Percentiles rank a stretch among this genome's conserved stretches.
These are phyloP conservation scores for Puccinia horiana DNA, from an alignment of 1,284 basidiomycete species.

Conservation along the genomic window DNA sequence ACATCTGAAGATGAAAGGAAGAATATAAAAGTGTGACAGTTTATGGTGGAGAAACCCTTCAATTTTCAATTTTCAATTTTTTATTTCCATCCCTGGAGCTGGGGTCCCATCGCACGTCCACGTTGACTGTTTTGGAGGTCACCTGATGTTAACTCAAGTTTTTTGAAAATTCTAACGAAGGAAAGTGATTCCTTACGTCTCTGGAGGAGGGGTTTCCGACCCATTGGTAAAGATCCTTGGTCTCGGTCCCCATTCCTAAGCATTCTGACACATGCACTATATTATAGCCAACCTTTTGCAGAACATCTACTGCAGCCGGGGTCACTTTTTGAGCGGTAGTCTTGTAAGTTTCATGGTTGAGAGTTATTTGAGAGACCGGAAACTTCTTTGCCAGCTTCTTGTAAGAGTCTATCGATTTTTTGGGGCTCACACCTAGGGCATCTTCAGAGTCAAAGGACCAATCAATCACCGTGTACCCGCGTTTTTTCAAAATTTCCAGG, in stretches of 20 bases:
- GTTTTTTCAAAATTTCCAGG: slow-evolving; percentile 20
- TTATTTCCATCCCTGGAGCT: no score
- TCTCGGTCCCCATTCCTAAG: slow-evolving; percentile 17
- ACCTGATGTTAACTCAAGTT: not conserved
- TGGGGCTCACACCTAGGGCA: slow-evolving; percentile 11
- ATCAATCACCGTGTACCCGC: slow-evolving; percentile 40
- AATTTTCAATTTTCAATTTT: no score
- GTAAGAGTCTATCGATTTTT: slow-evolving; percentile 10
- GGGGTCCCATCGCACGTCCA: slow-evolving; percentile 44
- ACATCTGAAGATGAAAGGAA: not conserved
- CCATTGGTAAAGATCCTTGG: slow-evolving; percentile 29
- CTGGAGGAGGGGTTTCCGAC: slow-evolving; percentile 35
- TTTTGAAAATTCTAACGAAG: not conserved
- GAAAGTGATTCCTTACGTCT: slow-evolving; percentile 27
- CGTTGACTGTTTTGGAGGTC: slow-evolving; percentile 3
- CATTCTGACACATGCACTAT: slow-evolving; percentile 40
- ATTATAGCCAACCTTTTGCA: slow-evolving; percentile 40
- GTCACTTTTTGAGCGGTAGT: slow-evolving; percentile 25
- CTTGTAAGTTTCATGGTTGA: slow-evolving; percentile 38
- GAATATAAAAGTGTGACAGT: no score
- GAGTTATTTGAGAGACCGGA: slow-evolving; percentile 27
- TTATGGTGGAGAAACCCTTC: no score
- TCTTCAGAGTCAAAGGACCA: slow-evolving; percentile 47
- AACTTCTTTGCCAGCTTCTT: not conserved
- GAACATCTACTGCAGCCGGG: slow-evolving; percentile 16